These are phyloP conservation scores for Fusarium compactum DNA, from an alignment of 2,329 filamentous ascomycete genomes.

Conservation along the genomic window DNA sequence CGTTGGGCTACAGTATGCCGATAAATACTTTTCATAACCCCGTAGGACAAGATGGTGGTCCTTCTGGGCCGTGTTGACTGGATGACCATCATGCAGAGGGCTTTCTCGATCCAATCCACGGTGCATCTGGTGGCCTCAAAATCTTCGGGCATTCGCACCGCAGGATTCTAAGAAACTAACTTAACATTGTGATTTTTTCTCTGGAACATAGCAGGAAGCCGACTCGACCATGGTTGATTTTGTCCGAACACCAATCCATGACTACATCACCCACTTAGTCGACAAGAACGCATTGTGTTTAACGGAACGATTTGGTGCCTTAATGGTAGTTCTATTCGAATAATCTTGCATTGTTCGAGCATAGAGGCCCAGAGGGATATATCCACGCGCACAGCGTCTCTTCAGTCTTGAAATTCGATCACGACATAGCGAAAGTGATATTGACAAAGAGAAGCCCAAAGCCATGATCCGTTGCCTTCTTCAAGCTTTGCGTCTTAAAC, in stretches of 20 bases:
- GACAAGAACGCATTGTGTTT: background rate
- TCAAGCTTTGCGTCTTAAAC: background rate
- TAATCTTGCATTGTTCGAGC: background rate
- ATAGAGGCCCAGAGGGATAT: background rate
- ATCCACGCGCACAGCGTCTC: background rate
- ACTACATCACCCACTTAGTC: background rate
- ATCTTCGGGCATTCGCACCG: background rate
- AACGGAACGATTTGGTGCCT: background rate
- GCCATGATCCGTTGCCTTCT: background rate
- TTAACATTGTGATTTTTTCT: background rate
- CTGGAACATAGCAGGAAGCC: background rate
- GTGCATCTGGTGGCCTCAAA: slow-evolving; percentile 6
- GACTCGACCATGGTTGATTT: background rate
- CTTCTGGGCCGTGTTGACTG: slow-evolving; percentile 43
- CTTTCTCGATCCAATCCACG: slow-evolving; percentile 9
- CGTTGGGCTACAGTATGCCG: slow-evolving; percentile 44
- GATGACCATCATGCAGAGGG: slow-evolving; percentile 13
- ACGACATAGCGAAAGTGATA: background rate
- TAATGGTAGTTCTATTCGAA: background rate
- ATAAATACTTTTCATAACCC: slow-evolving; percentile 44
- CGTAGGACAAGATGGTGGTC: slow-evolving; percentile 35
- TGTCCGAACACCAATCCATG: background rate
- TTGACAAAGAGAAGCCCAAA: background rate
- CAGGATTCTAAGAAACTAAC: background rate
- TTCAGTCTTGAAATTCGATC: background rate